phyloP scores from a whole-genome alignment of 2,329 filamentous ascomycete genomes.

The Periglandula ipomoeae region DNA sequence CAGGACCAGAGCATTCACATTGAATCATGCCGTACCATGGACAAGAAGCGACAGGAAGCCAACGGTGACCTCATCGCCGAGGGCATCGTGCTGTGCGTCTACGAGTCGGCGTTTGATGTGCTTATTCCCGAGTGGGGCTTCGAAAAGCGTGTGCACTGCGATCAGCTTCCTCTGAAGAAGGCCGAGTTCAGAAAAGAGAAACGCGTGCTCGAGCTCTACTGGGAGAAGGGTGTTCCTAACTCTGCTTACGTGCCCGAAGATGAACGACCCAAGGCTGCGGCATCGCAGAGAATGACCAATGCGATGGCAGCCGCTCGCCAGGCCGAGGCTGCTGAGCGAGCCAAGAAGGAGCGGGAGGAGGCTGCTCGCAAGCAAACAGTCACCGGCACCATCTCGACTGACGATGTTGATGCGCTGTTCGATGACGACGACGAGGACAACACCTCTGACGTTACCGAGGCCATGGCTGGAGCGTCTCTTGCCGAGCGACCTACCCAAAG shows the following conservation, averaged over 20 bases:
- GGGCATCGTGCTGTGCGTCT: conserved; percentile 92
- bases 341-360: conserved; percentile 80
- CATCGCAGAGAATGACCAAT: conserved; percentile 63
- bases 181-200: conserved; percentile 98
- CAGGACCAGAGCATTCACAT: conserved; percentile 99
- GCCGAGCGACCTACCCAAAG: conserved; percentile 88
- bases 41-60: conserved; percentile 76
- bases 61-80: conserved; percentile 91
- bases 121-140: conserved; percentile 97
- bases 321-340: conserved; percentile 72
- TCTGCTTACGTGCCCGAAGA: conserved; percentile 95
- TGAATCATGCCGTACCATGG: conserved; percentile 92
- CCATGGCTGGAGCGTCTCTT: conserved; percentile 83
- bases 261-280: conserved; percentile 78
- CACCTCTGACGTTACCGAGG: conserved; percentile 79
- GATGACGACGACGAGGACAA: conserved; percentile 89
- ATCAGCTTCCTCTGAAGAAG: conserved; percentile 95
- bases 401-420: conserved; percentile 91
- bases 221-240: conserved; percentile 98
- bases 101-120: conserved; percentile 97
- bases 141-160: conserved; percentile 98
- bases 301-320: conserved; percentile 69
- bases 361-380: conserved; percentile 88
- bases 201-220: conserved; percentile 90
- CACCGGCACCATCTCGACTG: conserved; percentile 85